Conservation (phyloP, 2,329 filamentous ascomycete species). For the Pseudopyricularia cyperi region DNA sequence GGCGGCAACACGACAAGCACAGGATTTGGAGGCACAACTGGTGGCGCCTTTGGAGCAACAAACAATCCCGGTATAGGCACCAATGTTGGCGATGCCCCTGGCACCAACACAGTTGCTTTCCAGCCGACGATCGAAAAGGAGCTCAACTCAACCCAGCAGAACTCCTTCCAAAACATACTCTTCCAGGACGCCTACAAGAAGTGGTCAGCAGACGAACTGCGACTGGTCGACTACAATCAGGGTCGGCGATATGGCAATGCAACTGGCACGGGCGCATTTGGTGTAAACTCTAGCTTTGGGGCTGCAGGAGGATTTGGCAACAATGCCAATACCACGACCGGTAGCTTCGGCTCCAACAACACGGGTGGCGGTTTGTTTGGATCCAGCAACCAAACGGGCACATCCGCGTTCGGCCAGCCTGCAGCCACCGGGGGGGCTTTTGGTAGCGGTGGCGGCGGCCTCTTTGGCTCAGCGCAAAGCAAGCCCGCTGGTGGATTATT, state of each 20-base stretch:
- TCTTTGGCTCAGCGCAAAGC: constrained; percentile 24
- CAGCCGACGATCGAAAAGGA: constrained; percentile 63
- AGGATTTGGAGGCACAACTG: constrained; percentile 23
- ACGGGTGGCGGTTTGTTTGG: constrained; percentile 26
- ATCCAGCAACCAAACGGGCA: constrained; percentile 18
- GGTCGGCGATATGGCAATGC: constrained; percentile 74
- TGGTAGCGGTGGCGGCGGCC: constrained; percentile 20
- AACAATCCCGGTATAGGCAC: constrained; percentile 37
- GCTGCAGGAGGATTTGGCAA: constrained; percentile 31
- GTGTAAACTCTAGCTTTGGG: constrained; percentile 39
- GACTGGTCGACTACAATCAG: constrained; percentile 77
- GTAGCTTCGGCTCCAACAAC: constrained; percentile 33
- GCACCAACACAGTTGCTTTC: constrained; percentile 60
- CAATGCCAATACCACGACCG: constrained; percentile 21
- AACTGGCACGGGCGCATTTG: constrained; percentile 68
- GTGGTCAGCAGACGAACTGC: constrained; percentile 77
- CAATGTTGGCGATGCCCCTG: constrained; percentile 45
- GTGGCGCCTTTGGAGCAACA: constrained; percentile 13
- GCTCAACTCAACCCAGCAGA: constrained; percentile 32
- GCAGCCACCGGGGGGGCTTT: constrained; percentile 21
- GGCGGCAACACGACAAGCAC: constrained; percentile 18
- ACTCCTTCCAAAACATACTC: constrained; percentile 66
- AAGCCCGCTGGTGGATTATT: constrained; percentile 17
- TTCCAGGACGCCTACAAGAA: constrained; percentile 75
- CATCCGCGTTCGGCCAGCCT: constrained; percentile 17